phyloP scores from a whole-genome alignment of 164 flowering plant species.

The Annona squamosa region DNA sequence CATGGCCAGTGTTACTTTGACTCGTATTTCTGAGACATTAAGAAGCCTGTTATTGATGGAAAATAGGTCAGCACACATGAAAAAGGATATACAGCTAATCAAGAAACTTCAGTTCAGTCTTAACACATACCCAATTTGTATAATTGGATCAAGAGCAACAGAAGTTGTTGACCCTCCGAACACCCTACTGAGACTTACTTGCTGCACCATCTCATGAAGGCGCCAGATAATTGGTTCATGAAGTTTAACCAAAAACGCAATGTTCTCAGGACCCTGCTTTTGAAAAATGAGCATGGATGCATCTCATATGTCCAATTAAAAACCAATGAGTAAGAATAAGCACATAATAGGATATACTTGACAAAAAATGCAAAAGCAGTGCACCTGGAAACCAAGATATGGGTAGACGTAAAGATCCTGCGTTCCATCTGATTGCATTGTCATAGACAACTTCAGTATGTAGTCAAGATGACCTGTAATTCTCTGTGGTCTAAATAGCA shows the following conservation, averaged over 20 bases:
- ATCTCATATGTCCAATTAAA: not conserved
- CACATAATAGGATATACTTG: not conserved
- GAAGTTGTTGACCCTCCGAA: conserved; percentile 50
- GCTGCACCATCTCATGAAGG: conserved; percentile 93
- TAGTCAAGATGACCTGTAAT: conserved; percentile 63
- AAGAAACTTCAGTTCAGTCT: not conserved
- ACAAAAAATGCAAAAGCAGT: not conserved
- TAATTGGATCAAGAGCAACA: conserved; percentile 88
- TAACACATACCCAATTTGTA: conserved; percentile 74
- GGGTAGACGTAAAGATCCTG: conserved; percentile 75
- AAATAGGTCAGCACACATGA: conserved; percentile 2
- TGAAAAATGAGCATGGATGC: not conserved
- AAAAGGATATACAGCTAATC: conserved; percentile 1
- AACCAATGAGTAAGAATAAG: not conserved
- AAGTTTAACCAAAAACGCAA: conserved; percentile 72
- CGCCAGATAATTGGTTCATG: conserved; percentile 99
- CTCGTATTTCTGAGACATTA: conserved; percentile 79
- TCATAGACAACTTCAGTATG: conserved; percentile 70
- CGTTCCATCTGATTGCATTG: conserved; percentile 75
- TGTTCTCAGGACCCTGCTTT: conserved; percentile 74
- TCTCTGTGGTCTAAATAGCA: conserved; percentile 88
- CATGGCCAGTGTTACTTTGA: conserved; percentile 92
- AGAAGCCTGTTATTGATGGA: conserved; percentile 55
- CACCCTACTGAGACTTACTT: conserved; percentile 51
- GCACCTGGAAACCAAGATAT: conserved; percentile 80